Evolutionary conservation across 805 yeast genomes (phyloP).

Genomic region (Candida ponderosae): DNA sequence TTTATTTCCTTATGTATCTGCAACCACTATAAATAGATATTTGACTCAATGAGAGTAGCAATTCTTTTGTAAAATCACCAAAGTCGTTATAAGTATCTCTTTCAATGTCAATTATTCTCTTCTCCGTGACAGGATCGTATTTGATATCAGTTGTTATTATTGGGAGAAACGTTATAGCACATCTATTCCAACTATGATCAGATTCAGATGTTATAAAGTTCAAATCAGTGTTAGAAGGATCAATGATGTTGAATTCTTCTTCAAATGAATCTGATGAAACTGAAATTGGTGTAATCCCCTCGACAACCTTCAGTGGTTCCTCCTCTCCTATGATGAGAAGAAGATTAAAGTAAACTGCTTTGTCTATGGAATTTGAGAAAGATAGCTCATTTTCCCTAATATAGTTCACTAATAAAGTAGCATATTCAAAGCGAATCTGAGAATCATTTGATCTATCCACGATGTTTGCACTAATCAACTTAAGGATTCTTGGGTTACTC

Average conservation of each 20-base stretch:
- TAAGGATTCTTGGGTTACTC: constrained; percentile 2
- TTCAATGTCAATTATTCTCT: constrained; percentile 13
- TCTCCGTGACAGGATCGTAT: constrained; percentile 14
- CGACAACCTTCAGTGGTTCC: background rate
- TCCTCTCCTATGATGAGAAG: constrained; percentile 1
- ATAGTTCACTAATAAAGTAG: constrained; percentile 8
- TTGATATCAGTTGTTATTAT: constrained; percentile 6
- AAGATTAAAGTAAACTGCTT: constrained; percentile 6
- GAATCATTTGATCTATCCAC: constrained; percentile 11
- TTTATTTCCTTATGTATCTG: constrained; percentile 6
- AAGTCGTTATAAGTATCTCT: constrained; percentile 12
- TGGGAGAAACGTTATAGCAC: constrained; percentile 16
- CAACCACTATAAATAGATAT: constrained; percentile 16
- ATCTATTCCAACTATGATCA: constrained; percentile 17
- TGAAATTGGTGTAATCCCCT: background rate
- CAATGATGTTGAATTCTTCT: constrained; percentile 12
- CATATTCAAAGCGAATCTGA: constrained; percentile 8
- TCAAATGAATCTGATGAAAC: constrained; percentile 7
- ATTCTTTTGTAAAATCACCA: constrained; percentile 13
- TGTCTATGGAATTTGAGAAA: constrained; percentile 9
- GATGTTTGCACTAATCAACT: constrained; percentile 8
- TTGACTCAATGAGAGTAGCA: constrained; percentile 5
- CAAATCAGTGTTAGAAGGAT: constrained; percentile 1
- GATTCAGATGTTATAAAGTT: constrained; percentile 7
- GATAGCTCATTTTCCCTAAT: constrained; percentile 3